Percentiles rank a stretch among this genome's conserved stretches.
phyloP scores from a whole-genome alignment of 2,329 filamentous ascomycete species.

The Aspergillus aculeatinus region DNA sequence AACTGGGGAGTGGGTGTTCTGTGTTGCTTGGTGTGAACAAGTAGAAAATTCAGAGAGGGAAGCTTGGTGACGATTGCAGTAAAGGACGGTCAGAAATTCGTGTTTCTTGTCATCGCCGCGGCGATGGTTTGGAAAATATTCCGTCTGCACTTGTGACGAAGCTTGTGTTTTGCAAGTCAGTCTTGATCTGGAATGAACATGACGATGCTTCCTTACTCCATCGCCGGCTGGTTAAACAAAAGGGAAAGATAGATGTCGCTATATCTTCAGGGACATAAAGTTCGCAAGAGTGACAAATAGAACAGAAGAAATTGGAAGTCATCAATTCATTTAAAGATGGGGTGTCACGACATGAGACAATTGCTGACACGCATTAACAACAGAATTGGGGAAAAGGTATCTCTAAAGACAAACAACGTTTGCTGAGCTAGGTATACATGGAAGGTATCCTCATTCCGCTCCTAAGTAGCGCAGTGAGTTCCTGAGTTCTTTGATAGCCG shows the following conservation, averaged over 20 bases:
- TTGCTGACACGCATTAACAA: not conserved
- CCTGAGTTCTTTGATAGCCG: constrained; percentile 80
- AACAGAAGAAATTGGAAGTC: not conserved
- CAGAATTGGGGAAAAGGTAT: not conserved
- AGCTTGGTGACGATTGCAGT: not conserved
- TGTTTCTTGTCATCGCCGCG: not conserved
- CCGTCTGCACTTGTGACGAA: too few relatives aligned
- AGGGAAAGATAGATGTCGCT: not conserved
- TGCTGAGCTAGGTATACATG: not conserved
- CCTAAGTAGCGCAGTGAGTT: constrained; percentile 72
- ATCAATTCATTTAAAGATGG: not conserved
- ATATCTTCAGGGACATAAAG: not conserved
- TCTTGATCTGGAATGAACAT: not conserved
- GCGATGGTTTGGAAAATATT: not conserved
- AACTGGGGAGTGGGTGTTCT: not conserved
- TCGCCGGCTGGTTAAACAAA: not conserved
- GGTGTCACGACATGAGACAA: not conserved
- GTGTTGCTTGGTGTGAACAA: not conserved
- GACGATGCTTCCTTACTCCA: not conserved
- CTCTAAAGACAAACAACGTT: not conserved
- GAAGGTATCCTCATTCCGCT: constrained; percentile 48
- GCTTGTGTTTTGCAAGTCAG: too few relatives aligned
- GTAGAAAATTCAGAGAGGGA: not conserved
- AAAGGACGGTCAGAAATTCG: not conserved
- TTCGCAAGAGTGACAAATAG: not conserved